These are phyloP conservation scores for Glomus cerebriforme DNA, from an alignment of 192 early-diverging fungal species.

Conservation along the genomic window DNA sequence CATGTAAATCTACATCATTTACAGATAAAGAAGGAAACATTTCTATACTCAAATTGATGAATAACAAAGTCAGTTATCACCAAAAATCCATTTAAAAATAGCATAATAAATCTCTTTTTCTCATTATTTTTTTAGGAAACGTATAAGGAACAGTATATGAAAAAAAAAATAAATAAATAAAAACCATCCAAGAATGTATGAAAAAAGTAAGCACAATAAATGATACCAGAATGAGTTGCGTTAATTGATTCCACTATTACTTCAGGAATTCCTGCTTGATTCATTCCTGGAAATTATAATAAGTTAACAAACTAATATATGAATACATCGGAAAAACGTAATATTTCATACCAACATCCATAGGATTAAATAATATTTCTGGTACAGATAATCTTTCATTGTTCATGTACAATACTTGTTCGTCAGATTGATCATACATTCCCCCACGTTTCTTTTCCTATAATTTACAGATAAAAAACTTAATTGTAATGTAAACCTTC, in stretches of 20 bases:
- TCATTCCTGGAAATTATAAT: conserved; percentile 34
- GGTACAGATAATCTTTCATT: conserved; percentile 78
- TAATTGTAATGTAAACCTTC: background rate
- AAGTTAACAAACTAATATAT: background rate
- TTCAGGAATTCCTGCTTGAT: conserved; percentile 72
- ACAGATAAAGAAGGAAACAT: conserved; percentile 33
- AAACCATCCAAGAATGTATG: background rate
- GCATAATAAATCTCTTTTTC: background rate
- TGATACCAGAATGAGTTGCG: conserved; percentile 52
- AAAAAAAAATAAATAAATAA: background rate
- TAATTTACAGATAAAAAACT: background rate
- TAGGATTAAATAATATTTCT: conserved; percentile 74
- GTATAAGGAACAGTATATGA: background rate
- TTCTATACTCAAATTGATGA: conserved; percentile 14
- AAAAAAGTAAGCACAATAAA: background rate
- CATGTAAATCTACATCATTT: conserved; percentile 49
- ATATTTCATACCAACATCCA: conserved; percentile 63
- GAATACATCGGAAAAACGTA: conserved; percentile 20
- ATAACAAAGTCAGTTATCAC: background rate
- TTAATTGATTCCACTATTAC: conserved; percentile 58
- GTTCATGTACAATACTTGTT: conserved; percentile 66
- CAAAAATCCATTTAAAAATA: conserved; percentile 5
- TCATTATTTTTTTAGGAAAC: background rate
- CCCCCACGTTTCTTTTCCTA: conserved; percentile 28
- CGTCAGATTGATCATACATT: conserved; percentile 33